A percentile compares a stretch with the other conserved stretches of the same genome.
Evolutionary conservation across 805 yeast genomes (phyloP).

Genomic region (Lipomyces starkeyi): DNA sequence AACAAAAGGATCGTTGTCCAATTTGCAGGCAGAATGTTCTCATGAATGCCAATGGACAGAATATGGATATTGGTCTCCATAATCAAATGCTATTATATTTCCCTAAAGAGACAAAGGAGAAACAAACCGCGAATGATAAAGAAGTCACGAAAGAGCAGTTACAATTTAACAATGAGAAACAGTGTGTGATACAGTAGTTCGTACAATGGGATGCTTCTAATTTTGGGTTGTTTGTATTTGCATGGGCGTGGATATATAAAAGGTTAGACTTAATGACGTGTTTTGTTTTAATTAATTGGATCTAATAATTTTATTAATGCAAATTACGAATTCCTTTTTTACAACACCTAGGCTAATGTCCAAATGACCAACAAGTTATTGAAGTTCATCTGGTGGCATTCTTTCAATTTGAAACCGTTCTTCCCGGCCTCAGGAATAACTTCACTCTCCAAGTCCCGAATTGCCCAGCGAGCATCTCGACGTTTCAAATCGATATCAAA

Average conservation of each 20-base stretch:
- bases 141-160: constrained; percentile 53
- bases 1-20: constrained; percentile 67
- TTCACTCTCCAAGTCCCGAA: constrained; percentile 34
- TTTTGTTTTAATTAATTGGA: not conserved
- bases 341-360: constrained; percentile 13
- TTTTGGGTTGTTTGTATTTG: not conserved
- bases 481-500: constrained; percentile 30
- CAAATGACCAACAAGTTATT: constrained; percentile 32
- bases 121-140: constrained; percentile 59
- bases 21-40: constrained; percentile 64
- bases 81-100: constrained; percentile 62
- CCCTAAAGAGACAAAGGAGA: constrained; percentile 70
- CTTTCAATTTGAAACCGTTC: constrained; percentile 27
- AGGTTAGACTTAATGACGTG: not conserved
- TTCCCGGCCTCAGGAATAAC: constrained; percentile 32
- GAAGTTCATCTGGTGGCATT: constrained; percentile 16
- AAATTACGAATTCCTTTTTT: not conserved
- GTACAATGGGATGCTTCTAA: not conserved
- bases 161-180: constrained; percentile 30
- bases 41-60: constrained; percentile 61
- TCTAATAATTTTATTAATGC: not conserved
- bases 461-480: constrained; percentile 35
- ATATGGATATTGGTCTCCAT: constrained; percentile 62
- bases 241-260: not conserved
- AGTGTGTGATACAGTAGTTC: constrained; percentile 5